These are phyloP conservation scores for Phytophthora aleatoria DNA, from an alignment of 352 stramenopile genomes.

Conservation along the genomic window DNA sequence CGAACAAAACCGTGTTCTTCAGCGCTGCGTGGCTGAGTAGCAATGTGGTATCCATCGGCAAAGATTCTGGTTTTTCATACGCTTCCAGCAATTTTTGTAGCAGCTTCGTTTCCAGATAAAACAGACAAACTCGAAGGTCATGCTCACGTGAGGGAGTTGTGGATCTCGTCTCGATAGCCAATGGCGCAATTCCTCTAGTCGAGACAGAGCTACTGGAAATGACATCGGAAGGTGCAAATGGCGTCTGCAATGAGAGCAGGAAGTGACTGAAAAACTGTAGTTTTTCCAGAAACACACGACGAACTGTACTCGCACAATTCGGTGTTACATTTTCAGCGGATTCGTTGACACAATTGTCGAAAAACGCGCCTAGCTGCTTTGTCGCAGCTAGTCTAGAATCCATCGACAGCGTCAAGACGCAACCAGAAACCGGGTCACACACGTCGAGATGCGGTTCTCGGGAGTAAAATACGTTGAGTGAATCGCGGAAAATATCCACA, in stretches of 20 bases:
- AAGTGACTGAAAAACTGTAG: constrained; percentile 61
- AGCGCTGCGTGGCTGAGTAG: constrained; percentile 50
- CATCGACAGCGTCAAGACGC: constrained; percentile 34
- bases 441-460: constrained; percentile 44
- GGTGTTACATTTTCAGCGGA: not conserved
- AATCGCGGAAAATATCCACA: constrained; percentile 30
- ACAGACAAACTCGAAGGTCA: constrained; percentile 23
- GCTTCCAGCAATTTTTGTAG: constrained; percentile 16
- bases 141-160: not conserved
- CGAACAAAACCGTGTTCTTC: constrained; percentile 49
- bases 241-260: constrained; percentile 45
- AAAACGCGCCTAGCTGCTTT: constrained; percentile 34
- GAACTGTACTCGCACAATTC: constrained; percentile 9
- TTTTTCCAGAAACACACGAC: constrained; percentile 29
- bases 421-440: constrained; percentile 37
- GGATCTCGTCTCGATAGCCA: constrained; percentile 25
- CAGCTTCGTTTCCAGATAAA: constrained; percentile 26
- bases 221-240: constrained; percentile 19
- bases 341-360: constrained; percentile 28
- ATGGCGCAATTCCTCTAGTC: constrained; percentile 25
- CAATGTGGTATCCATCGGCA: constrained; percentile 40
- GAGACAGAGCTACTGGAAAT: not conserved
- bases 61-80: constrained; percentile 3
- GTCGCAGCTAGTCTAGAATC: constrained; percentile 21
- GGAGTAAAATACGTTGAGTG: constrained; percentile 47